Evolutionary conservation across 108 stramenopile genomes (phyloP), one percentile per base, ranked within the genome.

Genomic region (Discostella stelligeroides): DNA sequence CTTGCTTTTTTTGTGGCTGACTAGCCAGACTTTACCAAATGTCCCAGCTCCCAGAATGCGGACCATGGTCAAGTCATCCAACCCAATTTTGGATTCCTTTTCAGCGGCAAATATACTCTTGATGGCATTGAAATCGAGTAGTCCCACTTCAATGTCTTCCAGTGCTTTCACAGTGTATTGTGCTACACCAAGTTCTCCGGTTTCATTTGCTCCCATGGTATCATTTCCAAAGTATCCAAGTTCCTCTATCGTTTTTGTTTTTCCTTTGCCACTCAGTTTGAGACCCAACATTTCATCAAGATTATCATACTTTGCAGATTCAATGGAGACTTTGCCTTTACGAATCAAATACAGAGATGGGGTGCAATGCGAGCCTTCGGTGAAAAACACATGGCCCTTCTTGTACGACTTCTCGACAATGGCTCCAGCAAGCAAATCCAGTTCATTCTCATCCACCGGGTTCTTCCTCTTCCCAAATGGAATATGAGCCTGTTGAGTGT

Each of bases 1-100:
- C 0, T 75, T 60, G 2, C 59, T 71, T 13, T 60, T 58, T 75
- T 81, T 81, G 37, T 62, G 68, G 45, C 88, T 87, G 9, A 88
- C 91, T 34, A 98, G 79, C 90, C 95, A 95, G 5, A 98, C 97
- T 56, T 95, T 91, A 11, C 97, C 97, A 70, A 96, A 98, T 12
- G 95, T 95, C 27, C 97, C 97, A 13, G 91, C 91, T 30, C 97
- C 97, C 0, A 98, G 68, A 37, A 93, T 60, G 61, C 72, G 68
- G 76, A 84, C 38, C 86, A 82, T 78, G 47, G 83, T 50, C 70
- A 79, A 55, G 49, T 83, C 60, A 50, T 67, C 57, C 70, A 85
- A 58, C 4, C 61, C 67, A 20, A 85, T 73, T 13, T 60, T 55
- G 11, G 39, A 24, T 42, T 73, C 40, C 5, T 37, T 39, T 39